Conservation (phyloP, 192 early-diverging fungal genomes). For the Mortierella hygrophila region DNA sequence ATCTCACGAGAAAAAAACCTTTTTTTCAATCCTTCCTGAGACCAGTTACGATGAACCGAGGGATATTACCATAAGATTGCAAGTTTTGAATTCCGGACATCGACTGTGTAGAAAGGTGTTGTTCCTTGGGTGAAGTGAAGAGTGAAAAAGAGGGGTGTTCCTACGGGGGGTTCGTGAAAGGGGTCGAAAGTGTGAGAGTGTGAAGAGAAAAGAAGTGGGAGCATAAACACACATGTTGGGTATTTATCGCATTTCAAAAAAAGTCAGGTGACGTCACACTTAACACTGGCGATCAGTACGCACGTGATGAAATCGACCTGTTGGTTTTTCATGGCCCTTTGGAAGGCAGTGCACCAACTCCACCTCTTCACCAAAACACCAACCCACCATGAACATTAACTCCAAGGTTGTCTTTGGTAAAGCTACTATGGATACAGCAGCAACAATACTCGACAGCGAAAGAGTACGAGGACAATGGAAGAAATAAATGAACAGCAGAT, state of each 20-base stretch:
- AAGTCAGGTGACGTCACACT: too few species aligned
- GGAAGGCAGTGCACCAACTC: not conserved
- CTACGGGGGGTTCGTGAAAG: not conserved
- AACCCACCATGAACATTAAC: slow-evolving; percentile 40
- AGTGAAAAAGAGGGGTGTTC: not conserved
- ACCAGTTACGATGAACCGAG: not conserved
- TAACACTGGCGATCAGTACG: too few species aligned
- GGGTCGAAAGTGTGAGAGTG: not conserved
- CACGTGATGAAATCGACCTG: too few species aligned
- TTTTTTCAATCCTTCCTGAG: not conserved
- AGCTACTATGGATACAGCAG: not conserved
- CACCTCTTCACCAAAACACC: not conserved
- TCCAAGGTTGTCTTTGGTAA: slow-evolving; percentile 61
- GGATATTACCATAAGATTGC: slow-evolving; percentile 53
- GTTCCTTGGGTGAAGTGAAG: not conserved
- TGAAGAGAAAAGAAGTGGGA: not conserved
- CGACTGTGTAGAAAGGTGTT: slow-evolving; percentile 5
- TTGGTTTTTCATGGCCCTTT: not conserved
- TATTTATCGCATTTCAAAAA: not conserved
- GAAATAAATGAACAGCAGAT: not conserved
- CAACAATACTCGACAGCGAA: not conserved
- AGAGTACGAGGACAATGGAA: not conserved
- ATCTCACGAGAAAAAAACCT: not conserved
- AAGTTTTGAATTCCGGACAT: slow-evolving; percentile 63
- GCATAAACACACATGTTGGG: not conserved